Percentiles rank a stretch among this genome's conserved stretches.
Evolutionary conservation across 2,329 filamentous ascomycete species (phyloP).

Genomic region (Sporothrix protearum): DNA sequence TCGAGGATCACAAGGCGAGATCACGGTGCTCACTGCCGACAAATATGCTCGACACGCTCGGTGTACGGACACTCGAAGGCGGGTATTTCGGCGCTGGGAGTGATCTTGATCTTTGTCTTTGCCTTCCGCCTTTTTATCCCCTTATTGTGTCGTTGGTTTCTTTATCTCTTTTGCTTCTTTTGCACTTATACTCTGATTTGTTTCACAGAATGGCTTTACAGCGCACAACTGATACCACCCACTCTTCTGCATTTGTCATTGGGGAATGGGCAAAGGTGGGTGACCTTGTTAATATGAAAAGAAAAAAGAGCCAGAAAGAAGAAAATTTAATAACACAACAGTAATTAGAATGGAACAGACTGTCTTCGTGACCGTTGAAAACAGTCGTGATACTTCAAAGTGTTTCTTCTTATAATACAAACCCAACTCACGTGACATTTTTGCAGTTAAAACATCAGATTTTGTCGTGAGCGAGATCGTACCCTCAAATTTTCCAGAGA

Average conservation of each 20-base stretch:
- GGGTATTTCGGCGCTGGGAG: not conserved
- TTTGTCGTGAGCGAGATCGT: not conserved
- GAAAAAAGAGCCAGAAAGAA: not conserved
- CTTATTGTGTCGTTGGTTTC: too few species aligned
- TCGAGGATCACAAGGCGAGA: not conserved
- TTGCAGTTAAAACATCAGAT: not conserved
- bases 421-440: not conserved
- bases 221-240: slow-evolving; percentile 3
- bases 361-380: not conserved
- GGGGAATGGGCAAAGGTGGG: not conserved
- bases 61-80: not conserved
- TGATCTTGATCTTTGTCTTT: not conserved
- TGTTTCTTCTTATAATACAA: not conserved
- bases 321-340: not conserved
- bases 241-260: not conserved
- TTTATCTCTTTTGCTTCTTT: not conserved
- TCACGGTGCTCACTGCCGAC: not conserved
- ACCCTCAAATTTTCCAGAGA: not conserved
- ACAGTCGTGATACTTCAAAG: not conserved
- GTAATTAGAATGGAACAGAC: not conserved
- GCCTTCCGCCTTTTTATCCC: too few species aligned
- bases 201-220: not conserved
- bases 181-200: not conserved
- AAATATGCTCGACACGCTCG: not conserved
- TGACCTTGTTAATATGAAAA: not conserved